Evolutionary conservation across 2,329 filamentous ascomycete species (phyloP), one percentile per base, ranked within the genome.

Genomic region (Aspergillus arachidicola): DNA sequence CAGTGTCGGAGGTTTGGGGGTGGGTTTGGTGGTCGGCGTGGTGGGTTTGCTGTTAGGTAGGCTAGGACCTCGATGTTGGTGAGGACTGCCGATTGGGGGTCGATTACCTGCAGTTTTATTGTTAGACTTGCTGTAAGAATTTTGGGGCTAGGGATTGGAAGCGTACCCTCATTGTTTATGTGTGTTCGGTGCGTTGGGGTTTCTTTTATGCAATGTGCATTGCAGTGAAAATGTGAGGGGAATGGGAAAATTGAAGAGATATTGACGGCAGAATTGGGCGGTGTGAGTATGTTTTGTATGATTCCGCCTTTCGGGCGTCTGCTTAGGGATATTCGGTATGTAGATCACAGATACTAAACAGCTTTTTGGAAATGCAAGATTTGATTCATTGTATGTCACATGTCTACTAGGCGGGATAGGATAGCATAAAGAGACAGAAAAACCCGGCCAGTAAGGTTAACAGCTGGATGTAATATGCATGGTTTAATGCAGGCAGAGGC

Each of bases 51-150:
- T 16, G 75, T 76, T 41, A 81, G 65, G 63, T 81, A 78, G 23
- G 77, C 73, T 43, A 81, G 72, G 54, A 82, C 79, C 73, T 82
- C 80, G 30, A 78, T 71, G 65, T 80, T 82, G 57, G 78, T 79
- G 57, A 82, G 73, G 32, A 76, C 73, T n/a, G 79, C 79, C 38
- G 76, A 73, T 72, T 81, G 80, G 53, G 80, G 78, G 66, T 82
- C 79, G 60, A 81, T 73, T 36, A 82, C 76, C 79, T 81, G 48
- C 4, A 12, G 5, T 46, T 46, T 23, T 14, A 23, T 6, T 46
- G 12, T 26, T 26, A 26, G 21, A 1, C 16, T 48, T 7, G 12
- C 12, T 19, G 45, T 28, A 9, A 3, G 1, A 7, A 28, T 3
- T 7, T 23, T 9, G 12, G 5, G 45, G 23, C 5, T 48, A 14